Base-by-base conservation (phyloP, 768 basidiomycete species). In the Tremella mesenterica region DNA sequence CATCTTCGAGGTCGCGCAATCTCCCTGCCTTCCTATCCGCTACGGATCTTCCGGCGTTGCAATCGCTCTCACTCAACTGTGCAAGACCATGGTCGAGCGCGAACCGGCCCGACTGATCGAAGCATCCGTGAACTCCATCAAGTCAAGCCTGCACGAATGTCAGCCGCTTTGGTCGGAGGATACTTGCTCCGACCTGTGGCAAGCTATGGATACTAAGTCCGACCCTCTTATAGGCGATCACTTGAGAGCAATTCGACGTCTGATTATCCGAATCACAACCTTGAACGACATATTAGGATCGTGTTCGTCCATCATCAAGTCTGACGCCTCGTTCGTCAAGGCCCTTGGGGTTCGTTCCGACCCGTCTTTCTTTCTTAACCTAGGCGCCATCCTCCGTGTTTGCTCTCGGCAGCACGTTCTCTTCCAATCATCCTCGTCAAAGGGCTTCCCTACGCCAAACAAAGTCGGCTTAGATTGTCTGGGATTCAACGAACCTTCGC, bases 11-110 rank as follows among this genome's bases (percentile, higher is more conserved):
- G 30, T 68, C 6, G 53, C 64, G 28, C 81, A 81, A 18, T 77
- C 92, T 27, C 86, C 91, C 12, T 92, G 86, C 68, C 77, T 92
- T 26, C 91, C 95, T 0, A 87, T 86, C 55, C 86, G 91, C 69
- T 92, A 87, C 67, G 84, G 85, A 16, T 84, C 83, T 61, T 86
- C 86, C 50, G 81, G 85, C 27, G 83, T 86, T 1, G 50, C 53
- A 3, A 21, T 36, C 16, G 21, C 60, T 23, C 47, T 64, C 1
- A 88, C 89, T 23, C 86, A 88, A 67, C 85, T 89, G 0, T 79
- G 95, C 66, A 84, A 90, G 13, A 85, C 88, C 68, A 83, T 96
- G 79, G 83, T 84, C 10, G 92, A 96, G 65, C 84, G 63, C 20
- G 60, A 67, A 44, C 52, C 63, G 41, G 36, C 50, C 28, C 44